A percentile compares a stretch with the other conserved stretches of the same genome.
phyloP scores from a whole-genome alignment of 495 filamentous ascomycete genomes.

The Mycothermus thermophilus region DNA sequence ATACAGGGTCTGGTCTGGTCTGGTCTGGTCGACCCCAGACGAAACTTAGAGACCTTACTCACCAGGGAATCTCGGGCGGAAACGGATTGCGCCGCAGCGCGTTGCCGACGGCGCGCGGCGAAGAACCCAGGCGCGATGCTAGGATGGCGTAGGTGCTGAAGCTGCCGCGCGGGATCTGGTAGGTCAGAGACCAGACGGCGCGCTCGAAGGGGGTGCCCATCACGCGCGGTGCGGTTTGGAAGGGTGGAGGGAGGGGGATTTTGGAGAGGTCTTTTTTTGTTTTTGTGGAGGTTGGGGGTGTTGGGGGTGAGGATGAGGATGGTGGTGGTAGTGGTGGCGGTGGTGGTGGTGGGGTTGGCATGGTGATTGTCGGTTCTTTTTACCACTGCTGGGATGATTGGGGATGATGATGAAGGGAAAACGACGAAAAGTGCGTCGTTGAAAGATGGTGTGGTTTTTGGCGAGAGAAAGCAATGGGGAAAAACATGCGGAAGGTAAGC shows the following conservation, averaged over 20 bases:
- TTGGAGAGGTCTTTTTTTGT: slow-evolving; percentile 3
- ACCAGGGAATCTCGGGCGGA: slow-evolving; percentile 46
- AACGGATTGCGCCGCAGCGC: slow-evolving; percentile 60
- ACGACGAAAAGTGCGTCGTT: no score
- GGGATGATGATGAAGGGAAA: no score
- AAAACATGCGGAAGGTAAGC: no score
- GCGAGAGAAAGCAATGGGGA: no score
- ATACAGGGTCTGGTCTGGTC: no score
- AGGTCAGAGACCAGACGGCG: slow-evolving; percentile 49
- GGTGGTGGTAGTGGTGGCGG: background rate
- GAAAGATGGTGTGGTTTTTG: no score
- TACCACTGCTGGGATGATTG: no score
- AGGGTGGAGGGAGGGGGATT: slow-evolving; percentile 2
- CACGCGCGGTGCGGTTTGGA: slow-evolving; percentile 15
- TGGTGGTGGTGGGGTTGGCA: slow-evolving; percentile 2
- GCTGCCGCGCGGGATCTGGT: slow-evolving; percentile 53
- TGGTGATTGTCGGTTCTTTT: slow-evolving; percentile 2
- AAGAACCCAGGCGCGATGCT: slow-evolving; percentile 49
- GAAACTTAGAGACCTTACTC: no score
- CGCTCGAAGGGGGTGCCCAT: slow-evolving; percentile 44
- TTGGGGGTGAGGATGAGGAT: no score
- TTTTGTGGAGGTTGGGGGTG: no score
- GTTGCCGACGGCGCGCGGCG: slow-evolving; percentile 67
- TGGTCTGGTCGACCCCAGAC: no score
- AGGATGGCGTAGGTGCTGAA: slow-evolving; percentile 65